Conservation (phyloP, 139 green algal species). For the Chlorella sp. region DNA sequence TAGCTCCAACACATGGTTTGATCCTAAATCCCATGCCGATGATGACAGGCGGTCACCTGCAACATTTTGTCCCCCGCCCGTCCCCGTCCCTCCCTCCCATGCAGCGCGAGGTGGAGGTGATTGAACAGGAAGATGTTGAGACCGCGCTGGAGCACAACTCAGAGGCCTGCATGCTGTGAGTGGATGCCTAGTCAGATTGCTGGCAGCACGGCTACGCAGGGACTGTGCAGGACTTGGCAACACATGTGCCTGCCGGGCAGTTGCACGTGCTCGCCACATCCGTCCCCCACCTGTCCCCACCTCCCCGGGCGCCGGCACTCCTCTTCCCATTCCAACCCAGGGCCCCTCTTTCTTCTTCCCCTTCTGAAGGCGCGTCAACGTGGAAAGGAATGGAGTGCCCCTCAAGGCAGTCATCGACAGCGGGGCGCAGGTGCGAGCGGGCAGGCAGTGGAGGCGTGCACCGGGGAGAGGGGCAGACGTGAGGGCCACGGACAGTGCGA, state of each 20-base stretch:
- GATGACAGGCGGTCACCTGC: too few species aligned
- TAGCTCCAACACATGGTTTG: too few species aligned
- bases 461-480: not conserved
- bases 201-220: not conserved
- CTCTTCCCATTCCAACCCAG: not conserved
- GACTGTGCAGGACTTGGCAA: not conserved
- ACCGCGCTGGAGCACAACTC: constrained; percentile 91
- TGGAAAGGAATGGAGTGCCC: constrained; percentile 81
- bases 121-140: constrained; percentile 84
- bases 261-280: not conserved
- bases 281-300: not conserved
- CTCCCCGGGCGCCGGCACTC: not conserved
- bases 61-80: too few species aligned
- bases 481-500: not conserved
- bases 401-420: constrained; percentile 88
- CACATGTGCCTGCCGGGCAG: not conserved
- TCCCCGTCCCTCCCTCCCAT: too few species aligned
- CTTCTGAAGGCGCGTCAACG: constrained; percentile 71
- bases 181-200: not conserved
- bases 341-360: not conserved
- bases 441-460: too few species aligned
- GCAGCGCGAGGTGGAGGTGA: too few species aligned
- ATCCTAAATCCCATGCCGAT: too few species aligned
- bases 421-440: constrained; percentile 74
- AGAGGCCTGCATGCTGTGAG: constrained; percentile 84